These are phyloP conservation scores for Phycomyces nitens DNA, from an alignment of 192 early-diverging fungal genomes.

Conservation along the genomic window DNA sequence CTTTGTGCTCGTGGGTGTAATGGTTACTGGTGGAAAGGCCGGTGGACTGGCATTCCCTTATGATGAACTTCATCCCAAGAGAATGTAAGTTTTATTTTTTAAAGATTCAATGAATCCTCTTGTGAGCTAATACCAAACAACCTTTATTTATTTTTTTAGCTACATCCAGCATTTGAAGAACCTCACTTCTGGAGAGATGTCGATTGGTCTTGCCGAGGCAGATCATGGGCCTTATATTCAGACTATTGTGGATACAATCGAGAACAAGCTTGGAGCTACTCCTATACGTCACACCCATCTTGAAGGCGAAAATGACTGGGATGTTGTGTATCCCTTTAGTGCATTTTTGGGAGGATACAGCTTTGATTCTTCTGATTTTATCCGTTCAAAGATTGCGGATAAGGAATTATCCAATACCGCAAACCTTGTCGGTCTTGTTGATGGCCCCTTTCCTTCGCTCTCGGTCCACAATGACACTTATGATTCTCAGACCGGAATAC, in stretches of 20 bases:
- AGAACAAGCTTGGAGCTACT: slow-evolving; percentile 36
- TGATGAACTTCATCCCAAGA: slow-evolving; percentile 62
- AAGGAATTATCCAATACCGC: slow-evolving; percentile 17
- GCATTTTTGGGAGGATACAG: slow-evolving; percentile 53
- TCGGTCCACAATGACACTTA: slow-evolving; percentile 39
- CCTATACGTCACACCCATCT: not conserved
- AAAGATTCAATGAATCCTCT: not conserved
- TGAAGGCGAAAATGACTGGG: slow-evolving; percentile 47
- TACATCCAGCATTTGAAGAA: slow-evolving; percentile 65
- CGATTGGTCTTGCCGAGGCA: slow-evolving; percentile 54
- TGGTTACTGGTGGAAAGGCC: slow-evolving; percentile 24
- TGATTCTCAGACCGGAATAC: slow-evolving; percentile 41
- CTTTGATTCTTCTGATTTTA: slow-evolving; percentile 41
- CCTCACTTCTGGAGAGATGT: slow-evolving; percentile 51
- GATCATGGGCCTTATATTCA: slow-evolving; percentile 50
- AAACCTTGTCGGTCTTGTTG: slow-evolving; percentile 18
- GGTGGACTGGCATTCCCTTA: slow-evolving; percentile 43
- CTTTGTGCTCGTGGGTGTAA: slow-evolving; percentile 30
- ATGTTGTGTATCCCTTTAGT: slow-evolving; percentile 62
- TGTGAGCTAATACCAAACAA: slow-evolving; percentile 4
- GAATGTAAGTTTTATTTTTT: slow-evolving; percentile 29
- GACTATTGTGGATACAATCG: slow-evolving; percentile 39
- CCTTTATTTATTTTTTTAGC: slow-evolving; percentile 12
- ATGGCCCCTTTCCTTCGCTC: slow-evolving; percentile 36
- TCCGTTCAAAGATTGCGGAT: slow-evolving; percentile 17